Percentiles rank a stretch among this genome's conserved stretches.
These are phyloP conservation scores for Cryptococcus sp. DNA, from an alignment of 1,284 basidiomycete genomes.

Conservation along the genomic window DNA sequence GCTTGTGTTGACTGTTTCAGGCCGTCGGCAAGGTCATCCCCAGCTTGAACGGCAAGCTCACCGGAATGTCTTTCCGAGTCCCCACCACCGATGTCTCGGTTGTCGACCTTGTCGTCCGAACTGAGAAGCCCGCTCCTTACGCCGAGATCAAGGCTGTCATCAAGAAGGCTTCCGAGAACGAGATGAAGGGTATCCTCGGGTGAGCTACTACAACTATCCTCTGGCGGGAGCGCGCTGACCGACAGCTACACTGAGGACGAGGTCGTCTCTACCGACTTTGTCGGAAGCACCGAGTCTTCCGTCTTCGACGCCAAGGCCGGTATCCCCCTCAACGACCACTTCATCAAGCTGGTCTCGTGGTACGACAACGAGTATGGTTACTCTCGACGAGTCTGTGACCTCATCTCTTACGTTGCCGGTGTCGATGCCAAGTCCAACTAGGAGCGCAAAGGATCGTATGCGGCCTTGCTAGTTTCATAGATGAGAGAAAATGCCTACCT, in stretches of 20 bases:
- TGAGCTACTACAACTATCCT: conserved; percentile 5
- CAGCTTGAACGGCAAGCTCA: conserved; percentile 92
- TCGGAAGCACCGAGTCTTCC: conserved; percentile 70
- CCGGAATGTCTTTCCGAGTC: conserved; percentile 92
- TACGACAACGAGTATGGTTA: conserved; percentile 77
- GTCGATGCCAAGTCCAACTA: conserved; percentile 57
- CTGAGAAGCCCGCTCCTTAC: conserved; percentile 80
- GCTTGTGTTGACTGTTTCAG: conserved; percentile 25
- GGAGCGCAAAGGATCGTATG: too few relatives aligned
- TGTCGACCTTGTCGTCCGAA: conserved; percentile 92
- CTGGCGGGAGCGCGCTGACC: not conserved
- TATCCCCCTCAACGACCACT: conserved; percentile 86
- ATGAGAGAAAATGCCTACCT: too few relatives aligned
- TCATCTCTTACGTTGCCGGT: conserved; percentile 75
- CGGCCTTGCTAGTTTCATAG: too few relatives aligned
- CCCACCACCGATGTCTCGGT: conserved; percentile 97
- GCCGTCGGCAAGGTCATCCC: conserved; percentile 99
- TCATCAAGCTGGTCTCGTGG: conserved; percentile 94
- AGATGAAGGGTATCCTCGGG: conserved; percentile 73
- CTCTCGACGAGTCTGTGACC: conserved; percentile 89
- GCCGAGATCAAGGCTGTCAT: conserved; percentile 86
- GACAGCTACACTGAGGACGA: conserved; percentile 81
- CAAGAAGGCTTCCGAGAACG: conserved; percentile 72
- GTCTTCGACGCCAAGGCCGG: conserved; percentile 92
- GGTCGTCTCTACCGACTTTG: conserved; percentile 92